A percentile compares a stretch with the other conserved stretches of the same genome.
phyloP scores from a whole-genome alignment of 2,329 filamentous ascomycete genomes.

The Sporothrix protearum region DNA sequence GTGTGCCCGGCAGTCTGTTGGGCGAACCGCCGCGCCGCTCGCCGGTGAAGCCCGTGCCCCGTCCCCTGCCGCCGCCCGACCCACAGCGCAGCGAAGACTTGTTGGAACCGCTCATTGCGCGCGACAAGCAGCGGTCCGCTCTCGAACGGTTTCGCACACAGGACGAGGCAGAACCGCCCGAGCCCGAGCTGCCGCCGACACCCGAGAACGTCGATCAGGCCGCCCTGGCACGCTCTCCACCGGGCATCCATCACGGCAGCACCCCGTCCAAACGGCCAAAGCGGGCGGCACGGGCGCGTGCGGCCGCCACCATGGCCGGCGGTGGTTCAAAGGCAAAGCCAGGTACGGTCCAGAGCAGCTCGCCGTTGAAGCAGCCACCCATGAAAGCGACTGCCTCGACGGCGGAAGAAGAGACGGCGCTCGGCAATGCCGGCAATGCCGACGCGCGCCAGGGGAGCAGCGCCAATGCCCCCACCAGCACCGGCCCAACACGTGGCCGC shows the following conservation, averaged over 20 bases:
- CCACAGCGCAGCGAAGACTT: constrained; percentile 44
- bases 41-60: constrained; percentile 43
- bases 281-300: constrained; percentile 30
- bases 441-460: background rate
- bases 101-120: constrained; percentile 42
- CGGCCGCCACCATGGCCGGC: constrained; percentile 29
- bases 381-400: constrained; percentile 8
- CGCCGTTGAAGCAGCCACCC: constrained; percentile 48
- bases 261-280: constrained; percentile 48
- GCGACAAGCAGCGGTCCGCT: constrained; percentile 38
- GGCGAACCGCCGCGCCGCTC: constrained; percentile 41
- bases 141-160: constrained; percentile 36
- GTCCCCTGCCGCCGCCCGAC: constrained; percentile 47
- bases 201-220: constrained; percentile 49
- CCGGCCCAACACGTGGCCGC: background rate
- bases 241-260: constrained; percentile 56
- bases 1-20: constrained; percentile 34
- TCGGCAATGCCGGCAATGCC: background rate
- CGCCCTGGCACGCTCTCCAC: constrained; percentile 52
- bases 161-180: constrained; percentile 39
- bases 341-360: constrained; percentile 38
- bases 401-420: background rate
- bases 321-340: background rate
- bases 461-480: background rate
- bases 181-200: constrained; percentile 63